phyloP scores from a whole-genome alignment of 306 rosid species.

The Cicer judaicum region DNA sequence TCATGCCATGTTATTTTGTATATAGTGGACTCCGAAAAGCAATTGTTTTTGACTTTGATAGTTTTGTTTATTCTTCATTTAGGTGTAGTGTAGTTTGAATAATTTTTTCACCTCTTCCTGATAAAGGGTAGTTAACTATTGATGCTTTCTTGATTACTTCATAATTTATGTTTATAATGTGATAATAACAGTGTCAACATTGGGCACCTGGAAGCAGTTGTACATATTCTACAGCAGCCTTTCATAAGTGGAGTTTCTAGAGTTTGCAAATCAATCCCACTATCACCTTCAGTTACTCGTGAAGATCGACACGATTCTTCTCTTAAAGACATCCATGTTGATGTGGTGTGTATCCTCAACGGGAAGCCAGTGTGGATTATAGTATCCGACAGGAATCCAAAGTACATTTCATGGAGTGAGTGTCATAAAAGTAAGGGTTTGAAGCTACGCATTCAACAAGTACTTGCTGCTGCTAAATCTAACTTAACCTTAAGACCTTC shows the following conservation, averaged over 20 bases:
- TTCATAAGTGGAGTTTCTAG: conserved; percentile 80
- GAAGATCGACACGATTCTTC: conserved; percentile 38
- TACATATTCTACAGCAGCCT: conserved; percentile 85
- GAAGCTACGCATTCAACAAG: conserved; percentile 62
- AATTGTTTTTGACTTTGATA: not conserved
- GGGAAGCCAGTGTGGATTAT: conserved; percentile 87
- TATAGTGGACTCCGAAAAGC: not conserved
- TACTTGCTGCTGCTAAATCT: conserved; percentile 63
- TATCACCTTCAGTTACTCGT: conserved; percentile 46
- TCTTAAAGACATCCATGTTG: conserved; percentile 62
- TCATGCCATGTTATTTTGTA: not conserved
- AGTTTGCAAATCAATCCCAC: conserved; percentile 80
- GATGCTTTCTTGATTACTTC: conserved; percentile 25
- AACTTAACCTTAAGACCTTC: conserved; percentile 71
- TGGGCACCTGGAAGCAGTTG: conserved; percentile 86
- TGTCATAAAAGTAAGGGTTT: conserved; percentile 67
- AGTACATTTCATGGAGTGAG: conserved; percentile 64
- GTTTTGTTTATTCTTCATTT: conserved; percentile 12
- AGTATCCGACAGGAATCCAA: conserved; percentile 86
- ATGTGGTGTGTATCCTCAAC: conserved; percentile 69
- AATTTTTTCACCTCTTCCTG: conserved; percentile 4
- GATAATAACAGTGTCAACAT: conserved; percentile 67
- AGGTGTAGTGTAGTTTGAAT: conserved; percentile 3
- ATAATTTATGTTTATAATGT: conserved; percentile 10
- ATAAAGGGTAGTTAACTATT: not conserved